A percentile compares a stretch with the other conserved stretches of the same genome.
Evolutionary conservation across 2,329 filamentous ascomycete species (phyloP).

Genomic region (Chrysoporthe cubensis): DNA sequence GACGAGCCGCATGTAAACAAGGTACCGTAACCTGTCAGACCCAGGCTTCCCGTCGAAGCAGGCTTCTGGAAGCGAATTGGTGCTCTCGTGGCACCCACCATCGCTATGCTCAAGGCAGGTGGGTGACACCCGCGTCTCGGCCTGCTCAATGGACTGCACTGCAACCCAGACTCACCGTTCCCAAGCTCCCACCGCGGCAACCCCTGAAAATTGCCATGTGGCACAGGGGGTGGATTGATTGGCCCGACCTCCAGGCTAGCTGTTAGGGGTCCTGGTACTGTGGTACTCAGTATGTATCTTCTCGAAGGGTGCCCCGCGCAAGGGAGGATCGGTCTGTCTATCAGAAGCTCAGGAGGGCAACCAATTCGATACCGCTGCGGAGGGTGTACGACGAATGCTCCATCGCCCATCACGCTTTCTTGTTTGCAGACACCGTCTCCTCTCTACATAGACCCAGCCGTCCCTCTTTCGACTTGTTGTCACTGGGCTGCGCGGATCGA

Average conservation of each 20-base stretch:
- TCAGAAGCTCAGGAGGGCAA: background rate
- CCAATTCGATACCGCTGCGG: background rate
- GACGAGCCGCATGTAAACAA: background rate
- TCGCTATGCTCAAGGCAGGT: background rate
- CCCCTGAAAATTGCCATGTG: constrained; percentile 8
- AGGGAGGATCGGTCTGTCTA: background rate
- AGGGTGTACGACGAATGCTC: background rate
- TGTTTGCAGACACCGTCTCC: background rate
- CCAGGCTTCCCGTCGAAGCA: background rate
- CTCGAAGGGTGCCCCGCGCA: background rate
- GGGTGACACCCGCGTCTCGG: background rate
- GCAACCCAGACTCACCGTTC: background rate
- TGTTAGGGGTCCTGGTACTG: background rate
- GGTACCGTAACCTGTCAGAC: background rate
- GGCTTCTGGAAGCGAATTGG: background rate
- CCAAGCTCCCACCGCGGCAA: background rate
- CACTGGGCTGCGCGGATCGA: background rate
- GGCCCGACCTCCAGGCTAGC: background rate
- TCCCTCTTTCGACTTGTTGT: background rate
- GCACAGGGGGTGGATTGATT: background rate
- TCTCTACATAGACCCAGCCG: background rate
- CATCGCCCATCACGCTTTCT: background rate
- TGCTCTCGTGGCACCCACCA: background rate
- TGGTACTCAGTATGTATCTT: background rate
- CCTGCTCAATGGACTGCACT: background rate